These are phyloP conservation scores for Starmerella powellii DNA, from an alignment of 805 yeast species.

Conservation along the genomic window DNA sequence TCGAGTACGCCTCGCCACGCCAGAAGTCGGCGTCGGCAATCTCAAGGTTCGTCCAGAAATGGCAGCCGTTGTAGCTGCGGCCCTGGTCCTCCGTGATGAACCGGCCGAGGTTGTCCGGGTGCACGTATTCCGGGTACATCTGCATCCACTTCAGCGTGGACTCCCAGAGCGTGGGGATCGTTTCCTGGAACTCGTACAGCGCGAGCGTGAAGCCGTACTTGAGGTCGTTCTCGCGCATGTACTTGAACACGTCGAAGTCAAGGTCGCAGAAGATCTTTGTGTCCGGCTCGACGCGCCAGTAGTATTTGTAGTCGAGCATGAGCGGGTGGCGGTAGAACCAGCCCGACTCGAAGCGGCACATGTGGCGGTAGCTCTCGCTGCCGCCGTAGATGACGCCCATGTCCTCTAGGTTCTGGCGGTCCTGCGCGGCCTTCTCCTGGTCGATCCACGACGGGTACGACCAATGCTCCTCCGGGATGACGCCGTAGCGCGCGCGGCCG, in stretches of 20 bases:
- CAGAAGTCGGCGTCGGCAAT: conserved; percentile 77
- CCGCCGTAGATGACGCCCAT: conserved; percentile 74
- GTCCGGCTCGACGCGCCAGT: conserved; percentile 95
- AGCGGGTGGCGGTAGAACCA: conserved; percentile 69
- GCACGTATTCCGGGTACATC: conserved; percentile 40
- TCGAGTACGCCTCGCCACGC: conserved; percentile 50
- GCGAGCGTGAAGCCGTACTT: conserved; percentile 78
- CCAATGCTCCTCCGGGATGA: conserved; percentile 53
- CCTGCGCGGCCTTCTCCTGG: conserved; percentile 40
- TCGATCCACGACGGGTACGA: conserved; percentile 46
- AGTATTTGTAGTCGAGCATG: conserved; percentile 67
- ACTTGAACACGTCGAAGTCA: conserved; percentile 85
- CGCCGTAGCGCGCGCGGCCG: conserved; percentile 62
- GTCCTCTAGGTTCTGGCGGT: conserved; percentile 68
- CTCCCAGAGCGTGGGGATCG: conserved; percentile 71
- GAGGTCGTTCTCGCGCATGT: conserved; percentile 60
- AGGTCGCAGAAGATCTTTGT: conserved; percentile 84
- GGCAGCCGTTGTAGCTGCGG: conserved; percentile 67
- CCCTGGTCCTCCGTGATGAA: conserved; percentile 61
- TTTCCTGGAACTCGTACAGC: conserved; percentile 64
- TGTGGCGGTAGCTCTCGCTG: conserved; percentile 73
- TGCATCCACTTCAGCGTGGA: conserved; percentile 39
- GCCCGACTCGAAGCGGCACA: conserved; percentile 92
- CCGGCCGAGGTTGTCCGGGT: conserved; percentile 48
- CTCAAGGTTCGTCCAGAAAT: conserved; percentile 91